phyloP scores from a whole-genome alignment of 192 early-diverging fungal species.

The Coemansia sp. region DNA sequence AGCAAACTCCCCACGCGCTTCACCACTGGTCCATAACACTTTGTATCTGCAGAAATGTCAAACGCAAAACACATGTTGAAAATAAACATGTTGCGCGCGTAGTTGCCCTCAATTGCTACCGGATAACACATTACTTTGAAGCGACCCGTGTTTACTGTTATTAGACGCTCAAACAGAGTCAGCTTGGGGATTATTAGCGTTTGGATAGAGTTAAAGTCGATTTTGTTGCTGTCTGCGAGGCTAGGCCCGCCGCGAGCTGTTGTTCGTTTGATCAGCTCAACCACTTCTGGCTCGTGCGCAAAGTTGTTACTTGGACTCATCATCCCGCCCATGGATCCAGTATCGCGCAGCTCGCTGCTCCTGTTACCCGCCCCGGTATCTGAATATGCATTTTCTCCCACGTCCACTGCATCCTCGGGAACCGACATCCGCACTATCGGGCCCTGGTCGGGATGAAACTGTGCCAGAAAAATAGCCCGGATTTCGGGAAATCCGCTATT shows the following conservation, averaged over 20 bases:
- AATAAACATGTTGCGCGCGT: constrained; percentile 77
- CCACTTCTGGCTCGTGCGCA: not conserved
- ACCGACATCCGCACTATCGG: constrained; percentile 44
- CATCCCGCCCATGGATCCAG: not conserved
- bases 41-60: constrained; percentile 75
- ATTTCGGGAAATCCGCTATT: constrained; percentile 40
- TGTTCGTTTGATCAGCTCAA: constrained; percentile 38
- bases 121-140: constrained; percentile 54
- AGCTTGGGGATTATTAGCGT: constrained; percentile 51
- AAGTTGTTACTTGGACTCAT: not conserved
- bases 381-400: constrained; percentile 20
- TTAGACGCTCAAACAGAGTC: constrained; percentile 46
- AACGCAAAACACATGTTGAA: constrained; percentile 97
- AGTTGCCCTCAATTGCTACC: constrained; percentile 49
- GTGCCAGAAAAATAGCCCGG: constrained; percentile 39
- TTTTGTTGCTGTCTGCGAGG: constrained; percentile 18
- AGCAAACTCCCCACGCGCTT: constrained; percentile 81
- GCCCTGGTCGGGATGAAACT: constrained; percentile 44
- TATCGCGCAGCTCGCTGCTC: not conserved
- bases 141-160: constrained; percentile 38
- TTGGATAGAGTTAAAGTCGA: constrained; percentile 53
- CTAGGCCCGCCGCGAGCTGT: not conserved
- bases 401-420: constrained; percentile 44
- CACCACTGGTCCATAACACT: constrained; percentile 85
- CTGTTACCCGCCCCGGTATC: not conserved